Evolutionary conservation across 2,329 filamentous ascomycete species (phyloP), one percentile per base, ranked within the genome.

Genomic region (Aspergillus tubingensis): DNA sequence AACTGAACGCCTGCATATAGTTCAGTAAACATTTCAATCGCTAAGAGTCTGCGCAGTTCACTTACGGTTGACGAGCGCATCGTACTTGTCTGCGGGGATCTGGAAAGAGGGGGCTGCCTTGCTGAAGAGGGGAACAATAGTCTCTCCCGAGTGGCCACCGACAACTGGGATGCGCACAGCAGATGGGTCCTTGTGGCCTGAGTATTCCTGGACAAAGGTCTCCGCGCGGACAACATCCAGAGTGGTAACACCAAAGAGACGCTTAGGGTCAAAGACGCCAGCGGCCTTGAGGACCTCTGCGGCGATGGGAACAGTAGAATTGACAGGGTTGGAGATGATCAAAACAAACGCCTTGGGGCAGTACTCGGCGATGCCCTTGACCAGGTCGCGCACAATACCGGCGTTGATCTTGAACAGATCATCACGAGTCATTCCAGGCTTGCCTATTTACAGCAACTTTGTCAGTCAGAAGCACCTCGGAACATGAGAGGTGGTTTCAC

Each of bases 331-430:
- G 74, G 94, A 98, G 81, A 99, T 99, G 83, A 99, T 88, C 67
- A 98, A 88, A 77, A 96, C 88, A 82, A 89, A 96, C 58, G 95
- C 95, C 79, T 97, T 96, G 76, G 95, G 95, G 77, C 88, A 89
- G 74, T 90, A 87, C 77, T 97, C 88, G 70, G 94, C 92, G 72
- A 92, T 87, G 56, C 91, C 88, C 84, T 96, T 90, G 71, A 96
- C 89, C 69, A 99, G 86, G 70, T 91, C 92, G 82, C 95, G 92
- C 76, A 99, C 95, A 75, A 99, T 99, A 72, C 93, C 91, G 63
- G 95, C 95, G 79, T 99, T 99, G 85, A 97, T 96, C 83, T 97
- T 97, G 90, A 99, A 99, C 62, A 99, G 91, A 77, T 98, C 95
- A 74, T 99, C 95, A 83, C 95, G 92, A 80, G 91, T 97, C 95